Conservation (phyloP, 768 basidiomycete genomes). For the Phaffia tasmanica region DNA sequence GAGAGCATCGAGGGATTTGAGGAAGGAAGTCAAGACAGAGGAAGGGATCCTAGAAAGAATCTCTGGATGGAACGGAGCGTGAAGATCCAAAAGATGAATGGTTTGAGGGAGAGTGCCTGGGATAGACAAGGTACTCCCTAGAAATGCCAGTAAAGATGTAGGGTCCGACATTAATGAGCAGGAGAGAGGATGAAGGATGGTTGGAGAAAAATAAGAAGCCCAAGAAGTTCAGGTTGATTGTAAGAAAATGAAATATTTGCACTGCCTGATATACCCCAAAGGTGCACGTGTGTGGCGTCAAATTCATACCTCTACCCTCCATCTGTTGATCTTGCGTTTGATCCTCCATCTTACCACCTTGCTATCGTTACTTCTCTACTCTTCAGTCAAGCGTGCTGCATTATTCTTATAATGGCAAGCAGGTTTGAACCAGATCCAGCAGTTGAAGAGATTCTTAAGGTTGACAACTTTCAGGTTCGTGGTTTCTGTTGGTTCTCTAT, state of each 20-base stretch:
- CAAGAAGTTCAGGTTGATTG: too few relatives aligned
- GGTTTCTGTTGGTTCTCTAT: background rate
- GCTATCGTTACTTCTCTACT: too few relatives aligned
- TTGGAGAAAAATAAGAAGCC: background rate
- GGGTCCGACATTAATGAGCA: background rate
- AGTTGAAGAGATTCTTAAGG: background rate
- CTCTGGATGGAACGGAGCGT: constrained; percentile 4
- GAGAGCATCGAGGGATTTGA: constrained; percentile 15
- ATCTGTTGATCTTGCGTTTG: too few relatives aligned
- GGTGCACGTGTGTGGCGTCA: too few relatives aligned
- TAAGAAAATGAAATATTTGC: too few relatives aligned
- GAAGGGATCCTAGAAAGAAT: background rate
- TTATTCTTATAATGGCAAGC: background rate
- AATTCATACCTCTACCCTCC: too few relatives aligned
- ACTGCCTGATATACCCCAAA: too few relatives aligned
- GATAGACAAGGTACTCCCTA: background rate
- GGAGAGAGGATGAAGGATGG: background rate
- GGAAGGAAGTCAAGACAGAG: background rate
- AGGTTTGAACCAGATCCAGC: background rate
- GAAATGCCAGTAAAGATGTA: background rate
- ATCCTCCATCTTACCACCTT: too few relatives aligned
- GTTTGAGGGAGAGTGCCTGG: constrained; percentile 8
- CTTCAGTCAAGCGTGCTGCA: too few relatives aligned
- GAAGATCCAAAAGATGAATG: constrained; percentile 4
- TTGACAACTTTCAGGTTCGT: constrained; percentile 9